phyloP scores from a whole-genome alignment of 176 grass and related monocot species.

The Thinopyrum elongatum region DNA sequence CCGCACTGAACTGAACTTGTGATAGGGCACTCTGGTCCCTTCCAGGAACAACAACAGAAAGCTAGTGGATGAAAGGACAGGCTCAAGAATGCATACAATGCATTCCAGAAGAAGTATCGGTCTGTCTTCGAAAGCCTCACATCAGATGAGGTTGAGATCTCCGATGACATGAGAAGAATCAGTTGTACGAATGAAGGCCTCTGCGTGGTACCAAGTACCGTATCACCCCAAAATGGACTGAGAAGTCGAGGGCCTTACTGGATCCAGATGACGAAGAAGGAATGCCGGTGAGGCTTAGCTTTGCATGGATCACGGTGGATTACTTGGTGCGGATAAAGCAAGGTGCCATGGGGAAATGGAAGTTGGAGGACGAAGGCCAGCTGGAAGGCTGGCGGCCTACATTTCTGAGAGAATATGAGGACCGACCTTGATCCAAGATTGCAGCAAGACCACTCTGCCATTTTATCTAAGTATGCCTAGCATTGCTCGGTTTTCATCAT shows the following conservation, averaged over 20 bases:
- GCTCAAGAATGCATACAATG: conserved; percentile 66
- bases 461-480: not conserved
- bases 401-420: conserved; percentile 55
- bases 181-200: conserved; percentile 63
- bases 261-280: conserved; percentile 32
- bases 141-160: conserved; percentile 34
- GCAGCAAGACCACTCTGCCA: conserved; percentile 76
- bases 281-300: conserved; percentile 55
- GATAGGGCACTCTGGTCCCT: conserved; percentile 76
- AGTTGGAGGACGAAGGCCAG: conserved; percentile 39
- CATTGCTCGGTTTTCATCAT: not conserved
- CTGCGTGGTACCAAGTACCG: conserved; percentile 91
- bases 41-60: conserved; percentile 67
- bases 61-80: conserved; percentile 75
- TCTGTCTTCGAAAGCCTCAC: conserved; percentile 45
- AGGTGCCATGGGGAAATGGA: conserved; percentile 31
- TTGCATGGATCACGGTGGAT: conserved; percentile 85
- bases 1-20: conserved; percentile 75
- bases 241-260: conserved; percentile 42
- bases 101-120: conserved; percentile 59
- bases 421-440: not conserved
- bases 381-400: conserved; percentile 63
- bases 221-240: conserved; percentile 71
- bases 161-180: conserved; percentile 53
- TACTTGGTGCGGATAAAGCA: conserved; percentile 71